Conservation (phyloP, 192 early-diverging fungal genomes). For the Piromyces finnis region DNA sequence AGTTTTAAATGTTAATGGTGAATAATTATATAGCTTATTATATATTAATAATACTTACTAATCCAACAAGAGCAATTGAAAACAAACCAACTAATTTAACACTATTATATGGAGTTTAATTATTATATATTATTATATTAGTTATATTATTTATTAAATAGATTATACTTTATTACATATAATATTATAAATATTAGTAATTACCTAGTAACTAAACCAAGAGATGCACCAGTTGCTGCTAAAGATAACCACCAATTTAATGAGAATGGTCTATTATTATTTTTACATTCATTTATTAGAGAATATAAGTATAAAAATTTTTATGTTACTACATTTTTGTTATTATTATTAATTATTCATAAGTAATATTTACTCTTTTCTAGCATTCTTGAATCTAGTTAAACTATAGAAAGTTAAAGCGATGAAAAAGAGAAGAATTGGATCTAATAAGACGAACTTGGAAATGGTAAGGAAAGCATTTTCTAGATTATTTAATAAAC, state of each 20-base stretch:
- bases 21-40: no score
- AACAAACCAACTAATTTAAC: neutral
- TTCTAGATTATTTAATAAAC: conserved; percentile 15
- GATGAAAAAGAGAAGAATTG: conserved; percentile 87
- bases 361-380: conserved; percentile 10
- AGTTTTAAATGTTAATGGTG: no score
- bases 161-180: no score
- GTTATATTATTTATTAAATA: no score
- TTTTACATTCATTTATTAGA: neutral
- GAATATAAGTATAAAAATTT: neutral
- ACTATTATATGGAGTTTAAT: neutral
- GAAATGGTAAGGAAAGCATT: conserved; percentile 57
- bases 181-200: no score
- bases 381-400: conserved; percentile 54
- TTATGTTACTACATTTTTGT: neutral
- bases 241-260: conserved; percentile 80
- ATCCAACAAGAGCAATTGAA: neutral
- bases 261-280: conserved; percentile 53
- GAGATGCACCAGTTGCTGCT: conserved; percentile 59
- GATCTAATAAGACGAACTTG: conserved; percentile 86
- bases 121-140: neutral
- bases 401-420: conserved; percentile 41
- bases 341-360: conserved; percentile 11
- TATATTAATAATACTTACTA: no score
- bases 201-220: conserved; percentile 66